Evolutionary conservation across 2,329 filamentous ascomycete species (phyloP).

Genomic region (Pyricularia sp.): DNA sequence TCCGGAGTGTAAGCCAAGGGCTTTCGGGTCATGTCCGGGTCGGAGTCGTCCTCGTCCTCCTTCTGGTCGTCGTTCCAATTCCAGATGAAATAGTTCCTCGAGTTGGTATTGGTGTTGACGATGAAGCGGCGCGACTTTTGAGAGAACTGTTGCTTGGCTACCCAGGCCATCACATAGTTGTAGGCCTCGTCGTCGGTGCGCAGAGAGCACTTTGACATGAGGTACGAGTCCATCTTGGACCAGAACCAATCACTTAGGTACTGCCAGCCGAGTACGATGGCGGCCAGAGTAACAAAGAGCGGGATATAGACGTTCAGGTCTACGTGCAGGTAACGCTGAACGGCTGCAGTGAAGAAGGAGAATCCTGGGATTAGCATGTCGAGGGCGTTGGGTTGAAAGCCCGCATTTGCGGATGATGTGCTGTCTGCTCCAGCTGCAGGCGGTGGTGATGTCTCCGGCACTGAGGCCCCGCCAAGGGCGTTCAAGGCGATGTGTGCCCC

Average conservation of each 20-base stretch:
- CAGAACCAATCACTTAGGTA: conserved; percentile 38
- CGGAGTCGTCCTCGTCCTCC: conserved; percentile 28
- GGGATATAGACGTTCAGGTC: conserved; percentile 52
- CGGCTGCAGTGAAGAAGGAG: conserved; percentile 37
- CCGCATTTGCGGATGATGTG: background rate
- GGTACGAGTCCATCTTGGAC: conserved; percentile 34
- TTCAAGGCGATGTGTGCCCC: background rate
- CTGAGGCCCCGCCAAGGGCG: background rate
- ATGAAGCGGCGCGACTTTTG: conserved; percentile 47
- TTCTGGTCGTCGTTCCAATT: conserved; percentile 30
- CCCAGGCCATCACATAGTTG: conserved; percentile 59
- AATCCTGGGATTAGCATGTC: conserved; percentile 56
- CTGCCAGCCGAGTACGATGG: conserved; percentile 35
- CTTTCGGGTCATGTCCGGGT: conserved; percentile 25
- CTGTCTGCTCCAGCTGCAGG: background rate
- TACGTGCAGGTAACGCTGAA: conserved; percentile 44
- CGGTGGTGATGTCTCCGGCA: background rate
- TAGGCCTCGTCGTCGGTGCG: conserved; percentile 60
- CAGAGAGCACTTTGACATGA: conserved; percentile 54
- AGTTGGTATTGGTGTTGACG: conserved; percentile 49
- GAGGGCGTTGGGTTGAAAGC: conserved; percentile 28
- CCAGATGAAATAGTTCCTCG: conserved; percentile 35
- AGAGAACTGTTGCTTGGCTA: conserved; percentile 48
- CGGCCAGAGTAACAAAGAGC: conserved; percentile 35
- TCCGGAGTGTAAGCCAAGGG: conserved; percentile 51